phyloP scores from a whole-genome alignment of 2,329 filamentous ascomycete species.

The Epichloe amarillans region DNA sequence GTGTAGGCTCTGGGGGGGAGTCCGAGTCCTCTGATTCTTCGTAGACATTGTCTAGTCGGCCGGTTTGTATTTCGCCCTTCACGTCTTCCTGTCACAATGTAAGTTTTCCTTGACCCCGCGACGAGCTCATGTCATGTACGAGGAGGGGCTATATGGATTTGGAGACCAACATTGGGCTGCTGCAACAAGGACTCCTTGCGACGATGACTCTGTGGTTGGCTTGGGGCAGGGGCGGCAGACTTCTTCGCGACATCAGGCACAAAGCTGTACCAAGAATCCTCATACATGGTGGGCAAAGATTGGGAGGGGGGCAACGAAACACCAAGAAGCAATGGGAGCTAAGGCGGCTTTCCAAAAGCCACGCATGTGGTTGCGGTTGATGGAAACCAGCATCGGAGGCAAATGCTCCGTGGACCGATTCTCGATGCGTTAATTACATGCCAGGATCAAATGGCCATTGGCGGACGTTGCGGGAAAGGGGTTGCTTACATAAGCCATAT shows the following conservation, averaged over 20 bases:
- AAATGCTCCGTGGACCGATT: constrained; percentile 4
- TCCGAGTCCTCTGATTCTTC: constrained; percentile 43
- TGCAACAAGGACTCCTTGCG: constrained; percentile 58
- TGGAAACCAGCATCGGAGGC: background rate
- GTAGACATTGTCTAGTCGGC: constrained; percentile 42
- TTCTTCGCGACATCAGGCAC: constrained; percentile 47
- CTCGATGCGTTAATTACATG: background rate
- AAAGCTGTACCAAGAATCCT: constrained; percentile 75
- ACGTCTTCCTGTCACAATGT: constrained; percentile 34
- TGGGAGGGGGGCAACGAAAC: background rate
- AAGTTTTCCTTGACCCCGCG: constrained; percentile 9
- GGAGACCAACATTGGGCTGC: constrained; percentile 43
- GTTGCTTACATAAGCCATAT: no score
- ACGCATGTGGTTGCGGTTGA: constrained; percentile 2
- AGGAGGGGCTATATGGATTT: constrained; percentile 7
- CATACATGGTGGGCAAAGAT: constrained; percentile 47
- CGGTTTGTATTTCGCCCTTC: constrained; percentile 34
- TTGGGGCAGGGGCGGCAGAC: constrained; percentile 29
- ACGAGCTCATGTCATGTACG: background rate
- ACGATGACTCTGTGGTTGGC: constrained; percentile 39
- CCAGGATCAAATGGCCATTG: background rate
- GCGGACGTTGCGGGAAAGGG: background rate
- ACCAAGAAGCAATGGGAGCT: background rate
- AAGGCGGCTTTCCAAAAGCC: constrained; percentile 14
- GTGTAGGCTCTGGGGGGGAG: constrained; percentile 48